Evolutionary conservation across 1,284 basidiomycete species (phyloP).

Genomic region (Melampsora abietis-canadensis): DNA sequence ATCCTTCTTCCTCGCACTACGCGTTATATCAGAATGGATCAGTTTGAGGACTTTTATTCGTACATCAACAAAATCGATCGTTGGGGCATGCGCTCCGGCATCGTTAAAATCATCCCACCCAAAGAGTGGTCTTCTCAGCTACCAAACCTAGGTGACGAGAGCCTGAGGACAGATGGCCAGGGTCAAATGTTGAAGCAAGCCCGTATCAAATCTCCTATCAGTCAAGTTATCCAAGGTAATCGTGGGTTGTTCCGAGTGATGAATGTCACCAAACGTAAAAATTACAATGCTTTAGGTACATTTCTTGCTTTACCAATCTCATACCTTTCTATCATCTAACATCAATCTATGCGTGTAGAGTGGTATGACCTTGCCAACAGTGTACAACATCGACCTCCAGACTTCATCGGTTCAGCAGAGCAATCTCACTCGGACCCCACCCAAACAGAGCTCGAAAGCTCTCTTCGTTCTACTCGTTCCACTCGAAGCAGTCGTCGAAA

Average conservation of each 20-base stretch:
- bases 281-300: slow-evolving; percentile 51
- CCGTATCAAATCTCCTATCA: slow-evolving; percentile 76
- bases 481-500: slow-evolving; percentile 36
- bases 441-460: neutral
- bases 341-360: slow-evolving; percentile 2
- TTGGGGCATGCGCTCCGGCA: slow-evolving; percentile 83
- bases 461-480: slow-evolving; percentile 14
- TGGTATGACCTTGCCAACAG: slow-evolving; percentile 42
- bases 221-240: slow-evolving; percentile 82
- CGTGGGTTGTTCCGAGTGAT: slow-evolving; percentile 82
- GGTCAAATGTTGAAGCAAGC: slow-evolving; percentile 57
- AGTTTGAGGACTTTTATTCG: slow-evolving; percentile 69
- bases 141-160: slow-evolving; percentile 64
- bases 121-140: slow-evolving; percentile 79
- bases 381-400: slow-evolving; percentile 23
- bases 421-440: neutral
- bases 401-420: slow-evolving; percentile 6
- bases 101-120: slow-evolving; percentile 89
- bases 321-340: neutral
- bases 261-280: slow-evolving; percentile 81
- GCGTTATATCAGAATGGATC: slow-evolving; percentile 23
- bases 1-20: neutral
- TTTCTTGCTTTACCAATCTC: neutral
- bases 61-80: slow-evolving; percentile 79
- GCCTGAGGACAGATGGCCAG: slow-evolving; percentile 55